A percentile compares a stretch with the other conserved stretches of the same genome.
phyloP scores from a whole-genome alignment of 2,329 filamentous ascomycete genomes.

The Setomelanomma holmii region DNA sequence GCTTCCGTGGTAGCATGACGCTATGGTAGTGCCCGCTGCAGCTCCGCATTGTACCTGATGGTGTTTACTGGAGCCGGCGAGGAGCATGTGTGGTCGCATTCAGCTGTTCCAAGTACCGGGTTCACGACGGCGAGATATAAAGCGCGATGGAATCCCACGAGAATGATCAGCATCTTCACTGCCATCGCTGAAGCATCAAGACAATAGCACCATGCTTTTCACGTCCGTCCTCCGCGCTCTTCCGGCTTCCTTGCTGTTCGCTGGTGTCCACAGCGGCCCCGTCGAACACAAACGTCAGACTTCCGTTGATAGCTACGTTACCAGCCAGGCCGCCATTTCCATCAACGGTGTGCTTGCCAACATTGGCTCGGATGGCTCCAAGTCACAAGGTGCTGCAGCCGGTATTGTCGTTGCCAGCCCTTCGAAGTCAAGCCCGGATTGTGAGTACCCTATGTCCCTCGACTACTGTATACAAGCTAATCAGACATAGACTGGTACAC shows the following conservation, averaged over 20 bases:
- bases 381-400: conserved; percentile 55
- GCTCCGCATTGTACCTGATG: conserved; percentile 8
- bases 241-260: conserved; percentile 19
- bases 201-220: conserved; percentile 22
- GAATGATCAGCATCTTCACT: conserved; percentile 6
- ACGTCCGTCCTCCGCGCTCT: conserved; percentile 18
- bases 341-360: conserved; percentile 63
- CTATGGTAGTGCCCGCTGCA: conserved; percentile 19
- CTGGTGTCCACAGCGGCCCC: conserved; percentile 12
- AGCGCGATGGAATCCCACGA: background rate
- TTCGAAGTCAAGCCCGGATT: conserved; percentile 61
- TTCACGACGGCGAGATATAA: conserved; percentile 8
- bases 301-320: conserved; percentile 44
- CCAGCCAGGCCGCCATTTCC: conserved; percentile 56
- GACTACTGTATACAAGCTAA: background rate
- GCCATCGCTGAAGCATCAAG: background rate
- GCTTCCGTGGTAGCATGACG: conserved; percentile 16
- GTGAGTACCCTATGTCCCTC: conserved; percentile 38
- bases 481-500: conserved; percentile 71
- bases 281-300: conserved; percentile 14
- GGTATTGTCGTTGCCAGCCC: conserved; percentile 65
- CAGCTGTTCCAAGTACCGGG: background rate
- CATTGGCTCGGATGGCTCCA: conserved; percentile 60
- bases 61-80: conserved; percentile 11
- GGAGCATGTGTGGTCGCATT: background rate